These are phyloP conservation scores for Perkinsus chesapeaki DNA, from an alignment of 169 alveolate genomes.

Conservation along the genomic window DNA sequence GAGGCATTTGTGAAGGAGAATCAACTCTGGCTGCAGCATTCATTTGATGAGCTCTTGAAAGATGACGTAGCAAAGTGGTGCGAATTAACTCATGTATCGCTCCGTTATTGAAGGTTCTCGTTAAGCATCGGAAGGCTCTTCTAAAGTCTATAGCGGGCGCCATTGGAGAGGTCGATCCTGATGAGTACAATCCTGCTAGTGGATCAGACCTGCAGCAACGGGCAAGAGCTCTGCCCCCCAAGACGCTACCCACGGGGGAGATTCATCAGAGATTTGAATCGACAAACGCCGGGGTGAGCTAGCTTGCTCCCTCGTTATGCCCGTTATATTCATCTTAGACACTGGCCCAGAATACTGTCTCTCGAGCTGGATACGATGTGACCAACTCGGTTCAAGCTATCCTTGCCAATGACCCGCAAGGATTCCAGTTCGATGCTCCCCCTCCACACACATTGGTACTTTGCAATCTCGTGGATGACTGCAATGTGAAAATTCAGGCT, in stretches of 20 bases:
- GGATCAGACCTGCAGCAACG: not conserved
- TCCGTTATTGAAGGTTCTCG: not conserved
- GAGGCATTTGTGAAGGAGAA: conserved; percentile 11
- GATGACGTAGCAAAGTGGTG: not conserved
- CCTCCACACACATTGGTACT: conserved; percentile 6
- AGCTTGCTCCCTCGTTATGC: no score
- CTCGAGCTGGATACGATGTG: no score
- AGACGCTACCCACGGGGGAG: not conserved
- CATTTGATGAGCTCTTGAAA: not conserved
- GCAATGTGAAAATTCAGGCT: not conserved
- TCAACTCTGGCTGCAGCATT: conserved; percentile 11
- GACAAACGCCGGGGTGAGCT: no score
- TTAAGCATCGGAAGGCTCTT: not conserved
- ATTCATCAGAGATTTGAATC: no score
- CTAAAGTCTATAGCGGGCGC: not conserved
- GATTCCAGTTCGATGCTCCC: conserved; percentile 2
- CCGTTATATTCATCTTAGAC: no score
- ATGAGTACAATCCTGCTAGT: not conserved
- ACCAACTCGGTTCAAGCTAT: not conserved
- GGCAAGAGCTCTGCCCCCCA: no score
- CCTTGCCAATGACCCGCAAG: not conserved
- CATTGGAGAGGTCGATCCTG: conserved; percentile 4
- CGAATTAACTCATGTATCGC: not conserved
- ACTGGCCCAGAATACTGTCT: no score
- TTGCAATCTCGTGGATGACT: not conserved